Evolutionary conservation across 345 rosid species (phyloP).

Genomic region (Citrus cavaleriei): DNA sequence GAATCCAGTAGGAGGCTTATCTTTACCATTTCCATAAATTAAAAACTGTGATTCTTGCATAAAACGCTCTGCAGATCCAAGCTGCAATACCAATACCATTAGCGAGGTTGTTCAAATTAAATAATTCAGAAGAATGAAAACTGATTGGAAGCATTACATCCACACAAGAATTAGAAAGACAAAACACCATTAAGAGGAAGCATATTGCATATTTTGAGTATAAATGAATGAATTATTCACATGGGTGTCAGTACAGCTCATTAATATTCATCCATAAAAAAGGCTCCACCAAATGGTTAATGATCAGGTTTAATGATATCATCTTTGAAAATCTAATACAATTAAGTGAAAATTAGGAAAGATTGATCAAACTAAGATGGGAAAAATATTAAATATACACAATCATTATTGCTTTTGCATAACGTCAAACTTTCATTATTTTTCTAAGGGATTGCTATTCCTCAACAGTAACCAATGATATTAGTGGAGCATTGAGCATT

Average conservation of each 20-base stretch:
- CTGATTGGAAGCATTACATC: not conserved
- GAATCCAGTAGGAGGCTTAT: slow-evolving; percentile 86
- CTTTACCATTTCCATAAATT: slow-evolving; percentile 82
- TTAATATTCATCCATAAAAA: not conserved
- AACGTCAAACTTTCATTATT: not conserved
- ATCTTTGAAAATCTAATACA: not conserved
- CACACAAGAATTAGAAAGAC: not conserved
- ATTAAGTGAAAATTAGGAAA: not conserved
- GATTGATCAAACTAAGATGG: not conserved
- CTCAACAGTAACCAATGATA: not conserved
- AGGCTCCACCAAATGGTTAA: not conserved
- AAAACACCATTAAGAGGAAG: not conserved
- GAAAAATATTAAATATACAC: not conserved
- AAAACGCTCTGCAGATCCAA: slow-evolving; percentile 91
- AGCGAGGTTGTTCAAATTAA: slow-evolving; percentile 6
- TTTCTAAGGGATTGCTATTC: not conserved
- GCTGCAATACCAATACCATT: slow-evolving; percentile 44
- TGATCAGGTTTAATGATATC: not conserved
- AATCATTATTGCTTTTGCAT: not conserved
- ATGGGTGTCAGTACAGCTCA: not conserved
- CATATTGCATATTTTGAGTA: not conserved
- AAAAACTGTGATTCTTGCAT: slow-evolving; percentile 82
- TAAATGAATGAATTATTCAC: not conserved
- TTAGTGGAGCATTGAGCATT: not conserved
- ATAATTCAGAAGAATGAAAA: slow-evolving; percentile 8